Conservation (phyloP, 495 filamentous ascomycete species). For the Penicillium argentinense region DNA sequence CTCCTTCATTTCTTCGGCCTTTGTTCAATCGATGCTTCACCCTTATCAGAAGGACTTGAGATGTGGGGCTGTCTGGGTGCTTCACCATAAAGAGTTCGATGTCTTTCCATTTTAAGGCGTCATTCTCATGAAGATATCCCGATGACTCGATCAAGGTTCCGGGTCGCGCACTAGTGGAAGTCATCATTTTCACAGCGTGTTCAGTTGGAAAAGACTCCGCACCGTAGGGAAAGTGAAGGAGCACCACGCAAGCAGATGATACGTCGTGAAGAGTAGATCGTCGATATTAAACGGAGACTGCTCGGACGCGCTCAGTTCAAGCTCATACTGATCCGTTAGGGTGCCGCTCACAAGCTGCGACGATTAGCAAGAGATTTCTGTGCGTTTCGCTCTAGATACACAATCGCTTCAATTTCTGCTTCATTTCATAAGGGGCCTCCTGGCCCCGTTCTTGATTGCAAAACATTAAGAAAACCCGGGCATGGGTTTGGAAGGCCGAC, state of each 20-base stretch:
- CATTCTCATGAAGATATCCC: slow-evolving; percentile 17
- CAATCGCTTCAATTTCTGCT: slow-evolving; percentile 5
- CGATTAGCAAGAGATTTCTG: neutral
- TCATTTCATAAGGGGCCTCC: slow-evolving; percentile 5
- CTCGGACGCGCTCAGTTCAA: slow-evolving; percentile 1
- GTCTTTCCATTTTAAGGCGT: slow-evolving; percentile 27
- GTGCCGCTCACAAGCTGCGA: slow-evolving; percentile 2
- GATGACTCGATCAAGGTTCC: slow-evolving; percentile 18
- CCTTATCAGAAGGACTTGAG: slow-evolving; percentile 25
- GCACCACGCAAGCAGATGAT: slow-evolving; percentile 13
- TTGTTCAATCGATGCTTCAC: slow-evolving; percentile 24
- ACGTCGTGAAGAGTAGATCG: slow-evolving; percentile 17
- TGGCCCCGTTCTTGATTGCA: slow-evolving; percentile 1
- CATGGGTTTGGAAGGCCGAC: neutral
- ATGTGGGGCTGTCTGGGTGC: slow-evolving; percentile 17
- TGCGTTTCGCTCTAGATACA: neutral
- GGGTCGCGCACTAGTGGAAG: slow-evolving; percentile 18
- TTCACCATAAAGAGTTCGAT: slow-evolving; percentile 28
- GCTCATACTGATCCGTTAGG: slow-evolving; percentile 8
- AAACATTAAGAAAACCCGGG: slow-evolving; percentile 6
- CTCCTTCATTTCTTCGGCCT: slow-evolving; percentile 22
- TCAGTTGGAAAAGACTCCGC: slow-evolving; percentile 16
- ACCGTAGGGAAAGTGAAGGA: slow-evolving; percentile 17
- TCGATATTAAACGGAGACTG: slow-evolving; percentile 11
- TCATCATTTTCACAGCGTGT: slow-evolving; percentile 28